phyloP scores from a whole-genome alignment of 163 green algal species.

The Coccomyxa subellipsoidea region DNA sequence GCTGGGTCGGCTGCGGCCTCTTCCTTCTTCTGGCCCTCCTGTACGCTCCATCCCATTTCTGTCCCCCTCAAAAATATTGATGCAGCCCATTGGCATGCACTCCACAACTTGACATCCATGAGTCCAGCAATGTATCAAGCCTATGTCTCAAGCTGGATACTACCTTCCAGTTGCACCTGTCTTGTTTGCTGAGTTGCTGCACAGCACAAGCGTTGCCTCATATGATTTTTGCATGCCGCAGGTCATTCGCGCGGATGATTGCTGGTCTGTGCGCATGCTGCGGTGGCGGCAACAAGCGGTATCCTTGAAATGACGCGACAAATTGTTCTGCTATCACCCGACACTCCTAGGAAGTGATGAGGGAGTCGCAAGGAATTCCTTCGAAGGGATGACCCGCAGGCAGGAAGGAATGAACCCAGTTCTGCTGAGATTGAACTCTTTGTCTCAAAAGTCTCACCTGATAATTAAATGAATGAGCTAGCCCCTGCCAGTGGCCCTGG shows the following conservation, averaged over 20 bases:
- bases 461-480: too few species aligned
- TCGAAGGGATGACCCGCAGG: too few species aligned
- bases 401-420: too few species aligned
- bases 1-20: background rate
- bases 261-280: background rate
- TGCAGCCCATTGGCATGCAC: background rate
- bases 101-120: background rate
- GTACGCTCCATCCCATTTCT: background rate
- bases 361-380: too few species aligned
- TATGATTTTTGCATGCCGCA: background rate
- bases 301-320: too few species aligned
- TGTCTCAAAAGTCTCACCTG: too few species aligned
- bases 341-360: too few species aligned
- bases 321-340: too few species aligned
- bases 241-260: background rate
- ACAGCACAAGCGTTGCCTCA: background rate
- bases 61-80: background rate
- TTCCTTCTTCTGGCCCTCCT: slow-evolving; percentile 1
- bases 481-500: too few species aligned
- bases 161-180: background rate
- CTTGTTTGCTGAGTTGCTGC: background rate
- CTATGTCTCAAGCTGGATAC: background rate
- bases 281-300: background rate
- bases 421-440: too few species aligned
- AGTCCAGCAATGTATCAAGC: background rate